A percentile compares a stretch with the other conserved stretches of the same genome.
Conservation (phyloP, 169 alveolate species). For the Theileria annulata region DNA sequence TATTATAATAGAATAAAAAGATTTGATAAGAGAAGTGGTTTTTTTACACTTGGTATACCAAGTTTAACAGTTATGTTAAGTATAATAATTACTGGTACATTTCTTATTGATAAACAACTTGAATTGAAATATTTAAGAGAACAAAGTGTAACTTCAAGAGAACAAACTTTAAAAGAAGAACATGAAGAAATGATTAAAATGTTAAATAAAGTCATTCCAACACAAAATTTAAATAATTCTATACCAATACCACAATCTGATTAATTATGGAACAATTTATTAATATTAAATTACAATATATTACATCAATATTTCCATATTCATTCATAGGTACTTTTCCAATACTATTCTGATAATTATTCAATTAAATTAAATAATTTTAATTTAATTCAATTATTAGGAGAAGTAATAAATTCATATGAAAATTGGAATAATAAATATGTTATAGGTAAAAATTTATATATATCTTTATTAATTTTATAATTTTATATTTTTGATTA, state of each 20-base stretch:
- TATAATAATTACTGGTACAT: slow-evolving; percentile 67
- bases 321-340: background rate
- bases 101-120: slow-evolving; percentile 68
- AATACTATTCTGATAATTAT: background rate
- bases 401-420: slow-evolving; percentile 1
- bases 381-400: background rate
- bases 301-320: background rate
- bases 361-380: no score
- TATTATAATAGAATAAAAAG: slow-evolving; percentile 18
- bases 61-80: slow-evolving; percentile 32
- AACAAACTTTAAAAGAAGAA: slow-evolving; percentile 68
- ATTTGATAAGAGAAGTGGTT: slow-evolving; percentile 62
- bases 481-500: background rate
- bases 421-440: slow-evolving; percentile 43
- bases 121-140: slow-evolving; percentile 59
- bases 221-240: slow-evolving; percentile 69
- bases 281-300: background rate
- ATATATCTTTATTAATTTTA: no score
- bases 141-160: slow-evolving; percentile 63
- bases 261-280: slow-evolving; percentile 2
- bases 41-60: slow-evolving; percentile 61
- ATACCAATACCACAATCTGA: slow-evolving; percentile 69
- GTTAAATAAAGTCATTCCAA: slow-evolving; percentile 58
- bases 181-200: slow-evolving; percentile 68
- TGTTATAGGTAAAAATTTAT: slow-evolving; percentile 21